Base-by-base conservation (phyloP, 2,329 filamentous ascomycete species). In the Paracoccidioides brasiliensis region DNA sequence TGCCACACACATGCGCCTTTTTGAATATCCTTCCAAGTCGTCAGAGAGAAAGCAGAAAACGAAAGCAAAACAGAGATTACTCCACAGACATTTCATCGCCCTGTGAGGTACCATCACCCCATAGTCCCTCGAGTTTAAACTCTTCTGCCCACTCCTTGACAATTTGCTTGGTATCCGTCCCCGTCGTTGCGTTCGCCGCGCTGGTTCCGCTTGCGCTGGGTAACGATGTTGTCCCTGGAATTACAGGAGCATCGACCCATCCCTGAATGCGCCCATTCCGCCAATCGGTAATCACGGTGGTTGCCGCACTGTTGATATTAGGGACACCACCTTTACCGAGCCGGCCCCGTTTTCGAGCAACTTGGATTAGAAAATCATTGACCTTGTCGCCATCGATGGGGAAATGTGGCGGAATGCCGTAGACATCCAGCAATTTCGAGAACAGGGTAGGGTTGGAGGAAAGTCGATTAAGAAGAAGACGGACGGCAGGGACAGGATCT, bases 271-370 rank as follows among this genome's bases (percentile, higher is more conserved):
- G 82, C 32, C 90, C 91, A 69, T 97, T 91, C 63, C 93, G 82
- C 88, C 93, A 95, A 75, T 98, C 93, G n/a, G 84, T 93, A 56
- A 98, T 83, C 55, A 98, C 90, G 0, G 88, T 86, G 80, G 93
- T 91, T 60, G 91, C 93, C 6, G 93, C 91, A 54, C 86, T 84
- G 62, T 83, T 78, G 57, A 97, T 72, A 71, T 97, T 98, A 45
- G 93, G 93, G 14, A 97, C 80, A 59, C 93, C 93, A 22, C 91
- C 90, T 63, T 86, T 85, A 52, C 91, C 89, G 14, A 98, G 78
- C 56, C 93, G 79, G 54, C 93, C 93, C 58, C 93, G 81, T 77
- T 95, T 96, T 65, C 93, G 82, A 4, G 93, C 93, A 10, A 98
- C 91, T 69, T 98, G 91, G 54, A 97, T 83, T 40, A 98, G 74